Evolutionary conservation across 306 rosid genomes (phyloP).

Genomic region (Elaeagnus macrophylla): DNA sequence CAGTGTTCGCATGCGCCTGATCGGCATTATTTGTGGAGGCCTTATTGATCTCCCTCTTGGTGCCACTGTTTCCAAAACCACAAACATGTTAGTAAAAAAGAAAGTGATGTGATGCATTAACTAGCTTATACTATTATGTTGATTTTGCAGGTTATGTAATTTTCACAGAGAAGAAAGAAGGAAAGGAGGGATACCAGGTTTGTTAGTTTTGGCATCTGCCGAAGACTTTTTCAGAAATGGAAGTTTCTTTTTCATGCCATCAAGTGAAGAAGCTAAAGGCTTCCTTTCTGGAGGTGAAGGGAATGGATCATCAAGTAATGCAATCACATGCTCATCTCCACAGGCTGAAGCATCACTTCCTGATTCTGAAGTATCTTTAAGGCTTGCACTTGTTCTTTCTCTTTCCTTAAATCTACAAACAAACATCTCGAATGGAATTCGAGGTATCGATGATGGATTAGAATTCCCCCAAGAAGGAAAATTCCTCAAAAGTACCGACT

Average conservation of each 20-base stretch:
- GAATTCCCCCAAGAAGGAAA: conserved; percentile 50
- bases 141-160: background rate
- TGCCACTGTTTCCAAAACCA: conserved; percentile 39
- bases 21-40: conserved; percentile 57
- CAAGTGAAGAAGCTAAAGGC: conserved; percentile 24
- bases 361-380: conserved; percentile 62
- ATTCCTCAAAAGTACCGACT: conserved; percentile 41
- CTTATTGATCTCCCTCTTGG: conserved; percentile 43
- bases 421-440: conserved; percentile 79
- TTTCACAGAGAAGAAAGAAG: background rate
- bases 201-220: conserved; percentile 32
- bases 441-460: conserved; percentile 32
- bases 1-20: conserved; percentile 26
- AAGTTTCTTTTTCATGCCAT: conserved; percentile 30
- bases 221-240: conserved; percentile 28
- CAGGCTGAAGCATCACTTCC: conserved; percentile 69
- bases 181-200: conserved; percentile 11
- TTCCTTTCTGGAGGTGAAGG: conserved; percentile 37
- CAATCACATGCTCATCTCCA: conserved; percentile 47
- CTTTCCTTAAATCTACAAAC: conserved; percentile 48
- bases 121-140: background rate
- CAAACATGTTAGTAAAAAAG: background rate
- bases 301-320: conserved; percentile 48
- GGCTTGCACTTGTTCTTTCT: conserved; percentile 24
- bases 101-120: background rate